Conservation (phyloP, 371 early-diverging fungal species). For the Zancudomyces culisetae region DNA sequence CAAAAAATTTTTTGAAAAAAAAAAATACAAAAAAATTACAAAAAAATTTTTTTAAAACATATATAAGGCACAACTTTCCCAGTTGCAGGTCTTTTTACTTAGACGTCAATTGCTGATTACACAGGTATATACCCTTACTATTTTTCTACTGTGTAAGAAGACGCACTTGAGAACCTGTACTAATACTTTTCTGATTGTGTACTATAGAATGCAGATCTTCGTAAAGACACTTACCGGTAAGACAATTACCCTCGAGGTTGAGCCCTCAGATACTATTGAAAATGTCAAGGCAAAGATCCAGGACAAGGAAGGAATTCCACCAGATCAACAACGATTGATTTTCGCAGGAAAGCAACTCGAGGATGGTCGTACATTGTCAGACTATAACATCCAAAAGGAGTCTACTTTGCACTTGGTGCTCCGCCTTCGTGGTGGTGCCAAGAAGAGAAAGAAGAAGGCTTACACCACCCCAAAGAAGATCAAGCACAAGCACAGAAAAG, state of each 20-base stretch:
- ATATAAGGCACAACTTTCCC: too few relatives aligned
- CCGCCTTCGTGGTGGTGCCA: conserved; percentile 74
- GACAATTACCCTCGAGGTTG: conserved; percentile 70
- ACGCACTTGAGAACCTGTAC: conserved; percentile 9
- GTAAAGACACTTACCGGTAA: conserved; percentile 65
- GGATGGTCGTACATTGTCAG: conserved; percentile 70
- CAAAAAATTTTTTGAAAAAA: not conserved
- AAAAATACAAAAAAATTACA: not conserved
- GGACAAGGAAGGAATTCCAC: conserved; percentile 33
- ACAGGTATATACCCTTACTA: conserved; percentile 14
- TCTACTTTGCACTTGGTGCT: conserved; percentile 67
- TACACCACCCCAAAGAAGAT: conserved; percentile 99
- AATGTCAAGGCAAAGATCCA: conserved; percentile 48
- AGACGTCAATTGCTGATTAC: conserved; percentile 25
- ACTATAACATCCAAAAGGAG: conserved; percentile 80
- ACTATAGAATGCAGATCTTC: conserved; percentile 26
- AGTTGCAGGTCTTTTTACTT: too few relatives aligned
- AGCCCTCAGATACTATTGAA: conserved; percentile 57
- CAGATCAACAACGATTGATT: conserved; percentile 85
- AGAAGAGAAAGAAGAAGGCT: conserved; percentile 97
- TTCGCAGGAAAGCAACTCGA: conserved; percentile 96
- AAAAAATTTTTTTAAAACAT: not conserved
- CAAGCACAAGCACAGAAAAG: conserved; percentile 96
- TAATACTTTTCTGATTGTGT: conserved; percentile 1
- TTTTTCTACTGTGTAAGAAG: conserved; percentile 14